phyloP scores from a whole-genome alignment of 2,329 filamentous ascomycete species.

The Epicoccum nigrum region DNA sequence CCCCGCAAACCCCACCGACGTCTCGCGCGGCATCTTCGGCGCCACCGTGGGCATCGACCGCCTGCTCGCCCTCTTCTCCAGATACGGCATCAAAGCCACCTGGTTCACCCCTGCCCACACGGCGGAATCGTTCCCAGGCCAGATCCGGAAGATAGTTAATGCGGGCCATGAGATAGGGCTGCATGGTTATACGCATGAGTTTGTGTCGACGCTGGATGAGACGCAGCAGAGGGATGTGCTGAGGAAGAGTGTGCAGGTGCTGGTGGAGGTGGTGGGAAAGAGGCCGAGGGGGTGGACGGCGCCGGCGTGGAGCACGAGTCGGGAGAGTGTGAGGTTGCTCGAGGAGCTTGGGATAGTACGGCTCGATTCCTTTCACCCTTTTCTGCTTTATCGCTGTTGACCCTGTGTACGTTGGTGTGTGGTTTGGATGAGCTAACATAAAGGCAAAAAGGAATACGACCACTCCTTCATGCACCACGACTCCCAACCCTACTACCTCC shows the following conservation, averaged over 20 bases:
- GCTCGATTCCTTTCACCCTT: no score
- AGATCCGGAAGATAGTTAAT: slow-evolving; percentile 71
- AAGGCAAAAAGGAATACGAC: slow-evolving; percentile 66
- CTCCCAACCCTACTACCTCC: slow-evolving; percentile 62
- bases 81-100: slow-evolving; percentile 64
- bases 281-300: slow-evolving; percentile 74
- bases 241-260: slow-evolving; percentile 73
- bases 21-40: slow-evolving; percentile 62
- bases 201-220: slow-evolving; percentile 71
- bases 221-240: slow-evolving; percentile 79
- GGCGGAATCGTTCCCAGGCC: slow-evolving; percentile 60
- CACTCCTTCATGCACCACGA: slow-evolving; percentile 70
- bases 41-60: slow-evolving; percentile 72
- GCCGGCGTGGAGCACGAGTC: slow-evolving; percentile 75
- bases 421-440: no score
- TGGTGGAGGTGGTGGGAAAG: slow-evolving; percentile 73
- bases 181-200: slow-evolving; percentile 76
- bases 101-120: slow-evolving; percentile 63
- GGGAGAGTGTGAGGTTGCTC: slow-evolving; percentile 50
- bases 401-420: no score
- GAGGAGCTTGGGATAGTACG: no score
- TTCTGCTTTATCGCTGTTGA: no score
- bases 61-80: slow-evolving; percentile 72
- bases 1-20: no score
- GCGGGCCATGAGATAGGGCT: slow-evolving; percentile 70